These are phyloP conservation scores for Digitaria exilis DNA, from an alignment of 202 grass and related monocot species.

Conservation along the genomic window DNA sequence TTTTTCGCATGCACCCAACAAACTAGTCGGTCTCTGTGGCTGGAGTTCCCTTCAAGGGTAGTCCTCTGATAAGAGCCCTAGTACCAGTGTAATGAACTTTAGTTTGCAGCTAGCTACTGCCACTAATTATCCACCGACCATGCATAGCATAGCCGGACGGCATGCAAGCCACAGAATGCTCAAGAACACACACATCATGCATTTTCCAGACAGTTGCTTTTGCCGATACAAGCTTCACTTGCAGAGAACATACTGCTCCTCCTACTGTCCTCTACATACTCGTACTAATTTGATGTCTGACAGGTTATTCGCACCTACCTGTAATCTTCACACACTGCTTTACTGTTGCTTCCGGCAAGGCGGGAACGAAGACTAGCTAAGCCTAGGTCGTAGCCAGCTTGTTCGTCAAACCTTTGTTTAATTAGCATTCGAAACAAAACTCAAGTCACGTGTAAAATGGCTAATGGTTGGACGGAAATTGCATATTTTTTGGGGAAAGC, in stretches of 20 bases:
- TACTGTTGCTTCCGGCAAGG: not conserved
- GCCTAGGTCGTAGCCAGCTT: too few relatives aligned
- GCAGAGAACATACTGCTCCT: not conserved
- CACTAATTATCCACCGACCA: constrained; percentile 43
- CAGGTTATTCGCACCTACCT: not conserved
- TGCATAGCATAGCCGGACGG: too few relatives aligned
- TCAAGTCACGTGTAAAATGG: constrained; percentile 20
- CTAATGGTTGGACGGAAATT: not conserved
- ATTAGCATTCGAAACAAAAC: not conserved
- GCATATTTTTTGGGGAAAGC: not conserved
- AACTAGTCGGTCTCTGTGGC: not conserved
- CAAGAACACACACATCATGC: not conserved
- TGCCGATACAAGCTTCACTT: constrained; percentile 16
- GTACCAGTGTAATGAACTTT: constrained; percentile 17
- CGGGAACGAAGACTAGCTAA: not conserved
- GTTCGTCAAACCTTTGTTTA: not conserved
- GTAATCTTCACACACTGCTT: not conserved
- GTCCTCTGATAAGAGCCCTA: not conserved
- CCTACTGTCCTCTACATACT: too few relatives aligned
- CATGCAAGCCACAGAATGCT: not conserved
- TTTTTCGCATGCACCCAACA: not conserved
- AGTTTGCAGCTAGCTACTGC: not conserved
- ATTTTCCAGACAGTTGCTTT: not conserved
- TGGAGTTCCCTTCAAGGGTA: constrained; percentile 46
- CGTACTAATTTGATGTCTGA: not conserved